Percentiles rank a stretch among this genome's conserved stretches.
phyloP scores from a whole-genome alignment of 768 basidiomycete genomes.

The Tricholoma sp. region DNA sequence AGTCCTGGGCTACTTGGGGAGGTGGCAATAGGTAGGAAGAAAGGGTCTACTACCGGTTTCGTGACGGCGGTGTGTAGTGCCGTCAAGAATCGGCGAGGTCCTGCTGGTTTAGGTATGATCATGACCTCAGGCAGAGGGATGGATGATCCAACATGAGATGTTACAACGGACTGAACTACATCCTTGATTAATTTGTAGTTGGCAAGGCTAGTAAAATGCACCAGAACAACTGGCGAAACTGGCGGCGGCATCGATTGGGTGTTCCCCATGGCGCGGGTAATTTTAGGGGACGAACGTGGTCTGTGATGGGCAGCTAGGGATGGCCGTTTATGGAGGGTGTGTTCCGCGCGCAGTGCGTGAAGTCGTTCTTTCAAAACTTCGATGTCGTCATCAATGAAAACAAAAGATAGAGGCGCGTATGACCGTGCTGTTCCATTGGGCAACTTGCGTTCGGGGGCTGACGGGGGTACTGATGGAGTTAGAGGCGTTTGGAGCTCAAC shows the following conservation, averaged over 20 bases:
- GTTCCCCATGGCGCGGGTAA: conserved; percentile 51
- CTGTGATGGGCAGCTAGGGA: conserved; percentile 63
- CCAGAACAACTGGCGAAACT: conserved; percentile 47
- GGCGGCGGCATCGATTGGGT: conserved; percentile 22
- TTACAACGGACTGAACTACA: conserved; percentile 64
- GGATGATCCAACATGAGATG: conserved; percentile 37
- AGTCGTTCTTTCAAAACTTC: conserved; percentile 72
- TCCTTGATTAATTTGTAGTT: conserved; percentile 91
- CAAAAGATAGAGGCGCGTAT: conserved; percentile 46
- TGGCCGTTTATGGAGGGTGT: conserved; percentile 57
- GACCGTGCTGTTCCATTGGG: background rate
- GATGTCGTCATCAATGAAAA: conserved; percentile 93
- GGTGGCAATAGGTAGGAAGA: conserved; percentile 92
- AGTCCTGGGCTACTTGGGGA: conserved; percentile 78
- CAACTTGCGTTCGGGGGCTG: background rate
- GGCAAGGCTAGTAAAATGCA: conserved; percentile 88
- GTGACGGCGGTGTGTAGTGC: conserved; percentile 87
- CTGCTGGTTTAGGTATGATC: conserved; percentile 96
- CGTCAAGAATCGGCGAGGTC: conserved; percentile 89
- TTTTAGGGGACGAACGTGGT: conserved; percentile 76
- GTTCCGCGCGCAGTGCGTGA: conserved; percentile 57
- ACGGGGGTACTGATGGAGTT: background rate
- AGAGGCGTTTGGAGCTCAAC: conserved; percentile 15
- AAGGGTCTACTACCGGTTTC: conserved; percentile 84
- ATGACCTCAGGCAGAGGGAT: conserved; percentile 78